Base-by-base conservation (phyloP, 2,329 filamentous ascomycete species). In the Myriosclerotinia scirpicola region DNA sequence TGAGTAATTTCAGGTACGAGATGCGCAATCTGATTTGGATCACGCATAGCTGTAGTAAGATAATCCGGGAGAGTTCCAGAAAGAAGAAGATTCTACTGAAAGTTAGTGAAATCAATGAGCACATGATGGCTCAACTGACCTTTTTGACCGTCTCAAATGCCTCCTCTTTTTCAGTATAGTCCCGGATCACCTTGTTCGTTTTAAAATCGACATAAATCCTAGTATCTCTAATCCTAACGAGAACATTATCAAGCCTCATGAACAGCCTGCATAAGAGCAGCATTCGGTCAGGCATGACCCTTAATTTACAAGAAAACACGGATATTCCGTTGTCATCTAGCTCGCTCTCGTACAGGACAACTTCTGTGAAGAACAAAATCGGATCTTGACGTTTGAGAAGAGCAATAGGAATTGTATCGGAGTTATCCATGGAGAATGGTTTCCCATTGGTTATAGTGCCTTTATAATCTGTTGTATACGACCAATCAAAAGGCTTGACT, bases 401-500 rank as follows among this genome's bases (percentile, higher is more conserved):
- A 73, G 94, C 92, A 66, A 97, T 84, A 5, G 95, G 93, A 69
- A 99, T 95, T 65, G 83, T 73, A 64, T 78, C 73, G 63, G 64
- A 34, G 69, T 68, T 15, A 69, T 67, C 26, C 65, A 63, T 30
- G 64, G 70, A 11, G 53, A 76, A 76, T 34, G 54, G 54, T 62
- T 74, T 77, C 11, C 73, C 74, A 2, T 67, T 74, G 63, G 68
- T 80, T 52, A 89, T 79, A 4, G 90, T 92, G 61, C 95, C 95
- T 66, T 84, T 85, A 79, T 97, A 99, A 71, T 89, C 85, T 46
- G 94, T 97, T 71, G 88, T 95, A 80, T 98, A 99, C 69, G 92
- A 97, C 95, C 95, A 99, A 80, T 99, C 95, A 77, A 96, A 99
- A 3, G 94, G 93, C 80, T 93, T 93, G 65, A 99, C 92, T 36